Evolutionary conservation across 495 filamentous ascomycete species (phyloP).

Genomic region (Pyronema domesticum): DNA sequence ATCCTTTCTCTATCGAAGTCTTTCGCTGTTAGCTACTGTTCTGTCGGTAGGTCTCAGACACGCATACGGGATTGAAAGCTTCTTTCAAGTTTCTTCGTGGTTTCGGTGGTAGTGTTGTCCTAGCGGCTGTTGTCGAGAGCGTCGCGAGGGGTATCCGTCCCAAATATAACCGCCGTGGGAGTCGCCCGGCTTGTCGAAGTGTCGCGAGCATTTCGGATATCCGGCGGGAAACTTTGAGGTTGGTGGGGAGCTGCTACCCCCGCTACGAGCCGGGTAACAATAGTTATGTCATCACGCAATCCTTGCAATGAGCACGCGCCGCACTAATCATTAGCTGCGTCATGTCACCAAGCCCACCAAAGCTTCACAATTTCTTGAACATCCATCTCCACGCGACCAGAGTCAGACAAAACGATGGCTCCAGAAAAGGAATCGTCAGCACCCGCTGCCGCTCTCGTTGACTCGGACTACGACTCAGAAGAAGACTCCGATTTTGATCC

Average conservation of each 20-base stretch:
- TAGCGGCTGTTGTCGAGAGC: neutral
- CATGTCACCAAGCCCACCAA: neutral
- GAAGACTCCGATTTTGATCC: conserved; percentile 63
- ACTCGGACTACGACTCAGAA: conserved; percentile 47
- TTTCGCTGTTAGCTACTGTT: neutral
- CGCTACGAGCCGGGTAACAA: too few species aligned
- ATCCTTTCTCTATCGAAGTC: conserved; percentile 16
- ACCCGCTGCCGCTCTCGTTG: neutral
- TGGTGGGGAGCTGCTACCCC: too few species aligned
- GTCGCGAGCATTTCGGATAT: conserved; percentile 1
- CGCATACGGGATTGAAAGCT: conserved; percentile 14
- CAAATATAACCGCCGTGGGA: neutral
- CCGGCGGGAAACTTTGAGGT: neutral
- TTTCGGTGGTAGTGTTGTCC: conserved; percentile 5
- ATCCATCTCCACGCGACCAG: neutral
- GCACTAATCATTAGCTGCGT: too few species aligned
- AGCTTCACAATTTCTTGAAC: neutral
- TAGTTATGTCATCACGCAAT: too few species aligned
- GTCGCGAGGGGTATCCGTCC: neutral
- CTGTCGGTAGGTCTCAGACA: neutral
- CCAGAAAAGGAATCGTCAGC: too few species aligned
- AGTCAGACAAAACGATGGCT: too few species aligned
- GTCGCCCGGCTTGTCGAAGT: neutral
- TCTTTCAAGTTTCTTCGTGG: conserved; percentile 10
- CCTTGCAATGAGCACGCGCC: too few species aligned